phyloP scores from a whole-genome alignment of 305 asterid genomes.

The Fraxinus floribunda region DNA sequence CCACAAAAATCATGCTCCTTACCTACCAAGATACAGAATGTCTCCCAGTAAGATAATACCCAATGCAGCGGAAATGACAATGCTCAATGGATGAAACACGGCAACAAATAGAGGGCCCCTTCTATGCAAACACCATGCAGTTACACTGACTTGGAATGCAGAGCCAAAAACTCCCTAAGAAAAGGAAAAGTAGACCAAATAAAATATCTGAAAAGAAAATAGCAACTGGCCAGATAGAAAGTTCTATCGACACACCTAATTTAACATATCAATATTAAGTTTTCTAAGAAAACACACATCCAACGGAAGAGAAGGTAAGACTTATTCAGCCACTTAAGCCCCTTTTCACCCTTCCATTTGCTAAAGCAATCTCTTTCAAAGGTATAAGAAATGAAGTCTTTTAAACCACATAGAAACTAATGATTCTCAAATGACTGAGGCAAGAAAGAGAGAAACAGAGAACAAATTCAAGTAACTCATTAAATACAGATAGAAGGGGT shows the following conservation, averaged over 20 bases:
- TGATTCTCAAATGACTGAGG: neutral
- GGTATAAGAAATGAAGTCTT: neutral
- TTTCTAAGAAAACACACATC: neutral
- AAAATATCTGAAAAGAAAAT: neutral
- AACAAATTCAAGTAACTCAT: neutral
- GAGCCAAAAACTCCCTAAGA: constrained; percentile 74
- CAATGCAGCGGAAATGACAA: constrained; percentile 58
- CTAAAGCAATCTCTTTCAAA: neutral
- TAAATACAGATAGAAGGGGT: neutral
- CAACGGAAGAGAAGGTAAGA: neutral
- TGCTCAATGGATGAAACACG: constrained; percentile 79
- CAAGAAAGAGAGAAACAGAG: neutral
- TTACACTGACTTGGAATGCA: constrained; percentile 72
- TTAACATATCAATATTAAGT: neutral
- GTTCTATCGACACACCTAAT: neutral
- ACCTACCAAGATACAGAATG: constrained; percentile 77
- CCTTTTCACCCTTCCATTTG: neutral
- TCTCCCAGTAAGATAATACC: constrained; percentile 62
- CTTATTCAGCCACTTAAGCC: neutral
- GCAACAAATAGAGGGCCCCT: constrained; percentile 84
- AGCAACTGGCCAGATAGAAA: neutral
- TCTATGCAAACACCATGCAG: constrained; percentile 65
- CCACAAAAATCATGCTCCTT: neutral
- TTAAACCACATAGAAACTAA: constrained; percentile 2
- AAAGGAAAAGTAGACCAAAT: neutral